These are phyloP conservation scores for Saturnispora galanensis DNA, from an alignment of 805 yeast species.

Conservation along the genomic window DNA sequence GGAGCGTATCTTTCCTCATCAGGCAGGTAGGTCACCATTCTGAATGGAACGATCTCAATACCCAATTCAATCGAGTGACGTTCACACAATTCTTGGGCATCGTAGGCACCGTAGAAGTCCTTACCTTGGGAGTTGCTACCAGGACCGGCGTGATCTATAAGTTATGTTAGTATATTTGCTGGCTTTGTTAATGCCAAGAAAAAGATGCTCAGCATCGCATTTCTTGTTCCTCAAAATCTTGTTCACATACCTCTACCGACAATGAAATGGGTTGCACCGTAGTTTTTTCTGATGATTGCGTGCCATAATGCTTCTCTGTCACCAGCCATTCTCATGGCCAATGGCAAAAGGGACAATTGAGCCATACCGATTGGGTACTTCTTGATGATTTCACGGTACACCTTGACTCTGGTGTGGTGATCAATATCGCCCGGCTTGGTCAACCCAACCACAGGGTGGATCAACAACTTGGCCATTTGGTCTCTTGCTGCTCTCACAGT, in stretches of 20 bases:
- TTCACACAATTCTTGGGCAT: constrained; percentile 85
- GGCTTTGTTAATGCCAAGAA: too few species aligned
- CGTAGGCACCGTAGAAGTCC: constrained; percentile 95
- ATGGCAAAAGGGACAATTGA: constrained; percentile 73
- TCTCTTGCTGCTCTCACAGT: constrained; percentile 96
- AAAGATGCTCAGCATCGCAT: too few species aligned
- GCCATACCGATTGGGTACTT: constrained; percentile 95
- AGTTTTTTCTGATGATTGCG: constrained; percentile 91
- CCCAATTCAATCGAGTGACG: constrained; percentile 66
- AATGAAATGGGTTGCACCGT: constrained; percentile 93
- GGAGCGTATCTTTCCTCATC: constrained; percentile 94
- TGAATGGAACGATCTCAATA: constrained; percentile 88
- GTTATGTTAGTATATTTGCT: too few species aligned
- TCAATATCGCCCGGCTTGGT: constrained; percentile 98
- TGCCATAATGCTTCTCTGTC: constrained; percentile 99
- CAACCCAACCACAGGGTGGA: constrained; percentile 94
- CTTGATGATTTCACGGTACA: constrained; percentile 83
- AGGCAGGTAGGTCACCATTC: constrained; percentile 94
- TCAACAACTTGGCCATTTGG: constrained; percentile 74
- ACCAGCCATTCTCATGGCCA: constrained; percentile 99
- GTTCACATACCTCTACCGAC: constrained; percentile 70
- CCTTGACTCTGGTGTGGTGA: constrained; percentile 95
- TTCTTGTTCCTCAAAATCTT: too few species aligned
- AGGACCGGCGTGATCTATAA: constrained; percentile 74
- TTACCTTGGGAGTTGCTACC: constrained; percentile 81